Evolutionary conservation across 352 stramenopile species (phyloP), one percentile per base, ranked within the genome.

Genomic region (Phytophthora hibernalis): DNA sequence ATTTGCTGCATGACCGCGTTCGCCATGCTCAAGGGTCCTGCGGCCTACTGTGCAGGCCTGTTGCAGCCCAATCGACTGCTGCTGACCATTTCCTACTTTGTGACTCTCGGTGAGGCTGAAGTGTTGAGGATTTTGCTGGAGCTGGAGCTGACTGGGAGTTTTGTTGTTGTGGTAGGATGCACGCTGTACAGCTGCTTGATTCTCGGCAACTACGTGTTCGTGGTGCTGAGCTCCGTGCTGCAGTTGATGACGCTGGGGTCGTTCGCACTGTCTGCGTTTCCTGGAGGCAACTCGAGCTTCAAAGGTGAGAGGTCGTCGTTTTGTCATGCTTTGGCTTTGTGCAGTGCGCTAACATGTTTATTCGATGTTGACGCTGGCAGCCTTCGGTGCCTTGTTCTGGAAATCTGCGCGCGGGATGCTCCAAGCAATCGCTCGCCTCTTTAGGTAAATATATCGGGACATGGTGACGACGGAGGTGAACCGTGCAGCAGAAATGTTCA

Each of bases 161-260:
- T 18, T 44, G 2, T 47, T 50, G 28, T 18, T 53, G 24, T 38
- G 47, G 4, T 43, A 88, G 83, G 74, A 21, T 83, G 80, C 24
- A 95, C 85, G 30, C 59, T 95, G 22, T 95, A 95, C 54, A 91
- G 83, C 66, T 95, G 87, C 63, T 61, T 95, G n/a, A 75, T 95
- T 47, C 68, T 95, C 37, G 85, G 85, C 20, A 92, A 87, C 71
- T 95, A 95, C 68, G 68, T 95, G 24, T 79, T 93, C 18, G 87
- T 95, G n/a, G 79, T 95, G 44, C 65, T 89, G 65, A 95, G 84
- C 68, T 91, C 87, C 0, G 70, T 91, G 45, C 56, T 75, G 65
- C 68, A 93, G 71, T 65, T 93, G 10, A 66, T 88, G 49, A 91
- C 85, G 22, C 52, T 93, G 21, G 70, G 63, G 10, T 68, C 75